Conservation (phyloP, 768 basidiomycete genomes). For the Boletus rubroflammeus region DNA sequence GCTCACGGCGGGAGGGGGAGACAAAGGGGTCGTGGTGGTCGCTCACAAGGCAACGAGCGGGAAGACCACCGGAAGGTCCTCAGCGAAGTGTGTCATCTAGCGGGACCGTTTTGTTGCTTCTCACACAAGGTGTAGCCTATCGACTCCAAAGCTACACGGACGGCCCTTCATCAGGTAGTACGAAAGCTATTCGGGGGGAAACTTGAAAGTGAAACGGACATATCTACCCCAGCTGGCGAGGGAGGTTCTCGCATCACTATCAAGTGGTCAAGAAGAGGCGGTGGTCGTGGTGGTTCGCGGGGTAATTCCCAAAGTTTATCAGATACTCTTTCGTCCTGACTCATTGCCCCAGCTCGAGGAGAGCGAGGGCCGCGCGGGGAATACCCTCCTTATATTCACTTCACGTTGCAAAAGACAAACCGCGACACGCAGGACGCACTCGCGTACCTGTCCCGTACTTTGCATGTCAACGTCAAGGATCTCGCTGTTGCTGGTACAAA, state of each 20-base stretch:
- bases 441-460: conserved; percentile 66
- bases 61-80: conserved; percentile 73
- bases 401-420: conserved; percentile 96
- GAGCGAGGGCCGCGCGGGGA: conserved; percentile 55
- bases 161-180: conserved; percentile 75
- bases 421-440: conserved; percentile 96
- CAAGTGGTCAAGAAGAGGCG: conserved; percentile 63
- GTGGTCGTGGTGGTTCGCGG: conserved; percentile 43
- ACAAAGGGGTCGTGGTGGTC: conserved; percentile 43
- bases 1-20: conserved; percentile 42
- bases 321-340: neutral
- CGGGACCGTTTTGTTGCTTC: conserved; percentile 9
- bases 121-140: conserved; percentile 60
- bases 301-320: conserved; percentile 13
- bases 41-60: conserved; percentile 36
- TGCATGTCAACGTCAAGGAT: conserved; percentile 78
- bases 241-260: conserved; percentile 77
- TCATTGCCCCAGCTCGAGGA: conserved; percentile 24
- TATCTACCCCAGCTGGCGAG: conserved; percentile 44
- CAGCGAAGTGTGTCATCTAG: conserved; percentile 64
- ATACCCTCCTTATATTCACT: conserved; percentile 89
- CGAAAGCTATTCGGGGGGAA: conserved; percentile 80
- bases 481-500: conserved; percentile 93
- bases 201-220: conserved; percentile 79
- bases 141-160: conserved; percentile 72